Percentiles rank a stretch among this genome's conserved stretches.
Evolutionary conservation across 169 alveolate genomes (phyloP).

Genomic region (Perkinsus olseni): DNA sequence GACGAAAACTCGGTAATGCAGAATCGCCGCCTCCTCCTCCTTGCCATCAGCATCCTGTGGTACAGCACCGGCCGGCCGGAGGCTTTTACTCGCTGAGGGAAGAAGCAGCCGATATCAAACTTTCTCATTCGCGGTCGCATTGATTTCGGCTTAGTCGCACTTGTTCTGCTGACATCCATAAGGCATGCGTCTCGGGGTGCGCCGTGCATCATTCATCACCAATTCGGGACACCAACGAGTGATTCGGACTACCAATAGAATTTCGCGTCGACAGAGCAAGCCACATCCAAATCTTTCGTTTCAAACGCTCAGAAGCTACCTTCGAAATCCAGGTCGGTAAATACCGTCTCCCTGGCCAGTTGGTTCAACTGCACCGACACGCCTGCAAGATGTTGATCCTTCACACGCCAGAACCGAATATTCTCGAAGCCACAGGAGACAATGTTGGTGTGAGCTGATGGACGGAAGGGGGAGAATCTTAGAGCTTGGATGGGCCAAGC

Average conservation of each 20-base stretch:
- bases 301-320: too few relatives aligned
- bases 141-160: too few relatives aligned
- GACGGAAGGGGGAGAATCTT: background rate
- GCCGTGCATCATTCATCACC: too few relatives aligned
- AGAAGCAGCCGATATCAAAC: too few relatives aligned
- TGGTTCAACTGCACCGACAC: background rate
- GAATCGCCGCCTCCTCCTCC: background rate
- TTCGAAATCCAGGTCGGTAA: background rate
- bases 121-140: too few relatives aligned
- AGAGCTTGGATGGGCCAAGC: background rate
- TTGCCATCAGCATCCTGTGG: background rate
- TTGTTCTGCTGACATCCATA: too few relatives aligned
- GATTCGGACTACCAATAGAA: too few relatives aligned
- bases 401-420: background rate
- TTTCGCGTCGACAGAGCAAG: too few relatives aligned
- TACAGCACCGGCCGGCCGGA: background rate
- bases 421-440: background rate
- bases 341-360: background rate
- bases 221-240: too few relatives aligned
- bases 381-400: background rate
- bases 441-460: background rate
- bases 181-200: too few relatives aligned
- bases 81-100: background rate
- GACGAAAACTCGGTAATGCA: background rate
- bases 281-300: too few relatives aligned